Evolutionary conservation across 2,329 filamentous ascomycete genomes (phyloP).

Genomic region (Neofusicoccum kwambonambiense): DNA sequence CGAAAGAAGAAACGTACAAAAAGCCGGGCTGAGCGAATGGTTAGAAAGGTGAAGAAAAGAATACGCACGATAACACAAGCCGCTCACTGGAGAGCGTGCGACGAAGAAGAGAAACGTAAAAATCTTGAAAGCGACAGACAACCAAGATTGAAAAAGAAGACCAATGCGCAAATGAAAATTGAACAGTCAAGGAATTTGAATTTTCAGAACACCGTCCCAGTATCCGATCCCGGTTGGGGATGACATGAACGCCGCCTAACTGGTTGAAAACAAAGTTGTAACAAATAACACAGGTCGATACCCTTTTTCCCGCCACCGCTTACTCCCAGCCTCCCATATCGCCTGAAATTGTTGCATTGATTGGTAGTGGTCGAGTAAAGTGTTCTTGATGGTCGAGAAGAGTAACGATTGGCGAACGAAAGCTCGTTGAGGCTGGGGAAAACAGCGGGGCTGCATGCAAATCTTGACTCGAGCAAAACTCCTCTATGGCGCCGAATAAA

Average conservation of each 20-base stretch:
- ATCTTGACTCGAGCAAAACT: background rate
- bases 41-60: background rate
- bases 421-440: background rate
- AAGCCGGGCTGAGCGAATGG: background rate
- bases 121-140: background rate
- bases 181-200: background rate
- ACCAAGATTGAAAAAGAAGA: background rate
- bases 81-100: too few relatives aligned
- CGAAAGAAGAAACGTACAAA: background rate
- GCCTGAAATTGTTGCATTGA: background rate
- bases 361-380: background rate
- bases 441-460: background rate
- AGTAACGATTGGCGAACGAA: background rate
- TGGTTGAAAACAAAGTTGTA: background rate
- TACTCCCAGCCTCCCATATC: background rate
- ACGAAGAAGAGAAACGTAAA: too few relatives aligned
- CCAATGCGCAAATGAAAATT: background rate
- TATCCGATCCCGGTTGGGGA: background rate
- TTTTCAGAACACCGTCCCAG: constrained; percentile 11
- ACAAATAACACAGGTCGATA: background rate
- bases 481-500: constrained; percentile 1
- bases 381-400: background rate
- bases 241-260: background rate
- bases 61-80: background rate
- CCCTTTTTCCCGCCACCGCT: background rate